Conservation (phyloP, 2,329 filamentous ascomycete species). For the Penicillium sp. region DNA sequence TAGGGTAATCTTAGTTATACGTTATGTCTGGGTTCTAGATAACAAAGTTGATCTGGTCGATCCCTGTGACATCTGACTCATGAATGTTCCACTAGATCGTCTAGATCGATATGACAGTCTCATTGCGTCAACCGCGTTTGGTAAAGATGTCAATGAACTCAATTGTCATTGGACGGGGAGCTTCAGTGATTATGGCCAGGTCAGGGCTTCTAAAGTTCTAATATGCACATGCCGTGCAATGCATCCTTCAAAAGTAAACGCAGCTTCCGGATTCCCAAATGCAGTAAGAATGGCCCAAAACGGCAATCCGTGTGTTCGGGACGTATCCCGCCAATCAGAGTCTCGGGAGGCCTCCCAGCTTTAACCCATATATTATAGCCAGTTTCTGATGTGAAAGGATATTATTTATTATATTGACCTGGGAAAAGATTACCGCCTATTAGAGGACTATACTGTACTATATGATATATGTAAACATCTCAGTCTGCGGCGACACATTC, state of each 20-base stretch:
- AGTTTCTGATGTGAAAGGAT: background rate
- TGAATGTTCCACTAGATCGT: background rate
- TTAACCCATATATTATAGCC: too few relatives aligned
- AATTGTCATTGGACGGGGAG: background rate
- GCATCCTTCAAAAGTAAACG: background rate
- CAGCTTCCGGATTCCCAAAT: background rate
- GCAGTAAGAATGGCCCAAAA: background rate
- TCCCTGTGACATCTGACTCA: background rate
- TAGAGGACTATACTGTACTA: background rate
- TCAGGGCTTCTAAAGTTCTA: background rate
- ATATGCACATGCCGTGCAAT: too few relatives aligned
- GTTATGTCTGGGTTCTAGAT: background rate
- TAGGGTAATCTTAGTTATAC: background rate
- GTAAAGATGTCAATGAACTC: background rate
- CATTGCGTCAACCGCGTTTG: background rate
- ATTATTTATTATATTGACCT: too few relatives aligned
- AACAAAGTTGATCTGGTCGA: background rate
- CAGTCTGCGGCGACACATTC: background rate
- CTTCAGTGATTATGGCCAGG: background rate
- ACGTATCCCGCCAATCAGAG: conserved; percentile 1
- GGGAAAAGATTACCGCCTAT: too few relatives aligned
- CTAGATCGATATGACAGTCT: background rate
- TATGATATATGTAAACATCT: conserved; percentile 14
- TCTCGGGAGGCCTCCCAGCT: background rate
- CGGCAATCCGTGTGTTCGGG: background rate